Evolutionary conservation across 1,284 basidiomycete species (phyloP).

Genomic region (Malassezia psittaci): DNA sequence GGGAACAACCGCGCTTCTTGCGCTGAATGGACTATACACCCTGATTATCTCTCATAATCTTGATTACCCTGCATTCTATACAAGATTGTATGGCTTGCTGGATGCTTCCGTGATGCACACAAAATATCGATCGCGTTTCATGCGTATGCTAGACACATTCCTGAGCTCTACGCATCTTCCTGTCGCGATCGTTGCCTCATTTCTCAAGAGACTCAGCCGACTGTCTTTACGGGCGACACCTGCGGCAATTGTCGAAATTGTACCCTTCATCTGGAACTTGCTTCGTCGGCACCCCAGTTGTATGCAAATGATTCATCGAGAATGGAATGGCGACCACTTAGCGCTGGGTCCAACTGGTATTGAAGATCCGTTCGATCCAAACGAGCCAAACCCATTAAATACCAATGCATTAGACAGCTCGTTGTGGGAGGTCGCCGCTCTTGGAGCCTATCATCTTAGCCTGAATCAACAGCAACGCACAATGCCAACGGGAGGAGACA

Average conservation of each 20-base stretch:
- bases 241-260: conserved; percentile 74
- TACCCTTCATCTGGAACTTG: conserved; percentile 90
- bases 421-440: conserved; percentile 78
- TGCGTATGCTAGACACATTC: conserved; percentile 82
- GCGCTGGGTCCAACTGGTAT: conserved; percentile 32
- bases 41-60: conserved; percentile 88
- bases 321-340: conserved; percentile 34
- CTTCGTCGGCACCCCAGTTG: conserved; percentile 82
- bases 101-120: conserved; percentile 67
- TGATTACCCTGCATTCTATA: conserved; percentile 93
- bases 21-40: conserved; percentile 80
- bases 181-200: conserved; percentile 76
- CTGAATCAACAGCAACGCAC: conserved; percentile 10
- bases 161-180: conserved; percentile 84
- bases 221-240: conserved; percentile 77
- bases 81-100: conserved; percentile 78
- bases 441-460: conserved; percentile 49
- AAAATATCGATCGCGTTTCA: conserved; percentile 85
- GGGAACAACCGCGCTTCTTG: conserved; percentile 75
- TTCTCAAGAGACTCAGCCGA: conserved; percentile 79
- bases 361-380: conserved; percentile 53
- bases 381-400: conserved; percentile 64
- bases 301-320: conserved; percentile 78
- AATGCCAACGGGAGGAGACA: conserved; percentile 39
- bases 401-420: conserved; percentile 75